A percentile compares a stretch with the other conserved stretches of the same genome.
Evolutionary conservation across 1,139 yeast species (phyloP).

Genomic region (Blastobotrys proliferans): DNA sequence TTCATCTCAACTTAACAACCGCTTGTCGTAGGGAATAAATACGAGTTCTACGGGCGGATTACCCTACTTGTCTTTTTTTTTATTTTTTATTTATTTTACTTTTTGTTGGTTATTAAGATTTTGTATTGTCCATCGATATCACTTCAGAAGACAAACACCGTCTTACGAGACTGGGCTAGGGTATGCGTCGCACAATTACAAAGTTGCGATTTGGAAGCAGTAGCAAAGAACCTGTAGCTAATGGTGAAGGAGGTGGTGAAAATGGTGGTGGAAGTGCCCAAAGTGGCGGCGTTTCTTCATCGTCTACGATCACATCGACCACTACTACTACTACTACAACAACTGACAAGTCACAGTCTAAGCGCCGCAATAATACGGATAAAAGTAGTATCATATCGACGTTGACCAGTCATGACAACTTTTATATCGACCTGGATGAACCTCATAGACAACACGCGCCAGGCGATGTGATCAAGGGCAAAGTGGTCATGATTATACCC

Average conservation of each 20-base stretch:
- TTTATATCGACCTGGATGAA: constrained; percentile 63
- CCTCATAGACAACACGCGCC: constrained; percentile 70
- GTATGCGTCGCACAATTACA: constrained; percentile 6
- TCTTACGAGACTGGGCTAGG: background rate
- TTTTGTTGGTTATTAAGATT: background rate
- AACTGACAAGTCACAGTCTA: background rate
- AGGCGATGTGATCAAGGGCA: constrained; percentile 56
- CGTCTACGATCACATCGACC: background rate
- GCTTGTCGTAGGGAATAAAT: too few species aligned
- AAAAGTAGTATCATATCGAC: background rate
- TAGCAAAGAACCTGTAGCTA: background rate
- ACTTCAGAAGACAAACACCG: background rate
- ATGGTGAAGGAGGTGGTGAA: background rate
- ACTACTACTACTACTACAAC: too few species aligned
- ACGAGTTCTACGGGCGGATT: too few species aligned
- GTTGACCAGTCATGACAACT: constrained; percentile 40
- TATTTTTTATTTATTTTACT: background rate
- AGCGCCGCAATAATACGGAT: background rate
- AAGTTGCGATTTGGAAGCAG: background rate
- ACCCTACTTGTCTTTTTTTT: too few species aligned
- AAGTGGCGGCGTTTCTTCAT: background rate
- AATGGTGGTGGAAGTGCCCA: too few species aligned
- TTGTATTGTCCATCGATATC: background rate
- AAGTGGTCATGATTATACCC: constrained; percentile 31
- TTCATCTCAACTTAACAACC: too few species aligned